Evolutionary conservation across 164 flowering plant species (phyloP).

Genomic region (Buxus sempervirens): DNA sequence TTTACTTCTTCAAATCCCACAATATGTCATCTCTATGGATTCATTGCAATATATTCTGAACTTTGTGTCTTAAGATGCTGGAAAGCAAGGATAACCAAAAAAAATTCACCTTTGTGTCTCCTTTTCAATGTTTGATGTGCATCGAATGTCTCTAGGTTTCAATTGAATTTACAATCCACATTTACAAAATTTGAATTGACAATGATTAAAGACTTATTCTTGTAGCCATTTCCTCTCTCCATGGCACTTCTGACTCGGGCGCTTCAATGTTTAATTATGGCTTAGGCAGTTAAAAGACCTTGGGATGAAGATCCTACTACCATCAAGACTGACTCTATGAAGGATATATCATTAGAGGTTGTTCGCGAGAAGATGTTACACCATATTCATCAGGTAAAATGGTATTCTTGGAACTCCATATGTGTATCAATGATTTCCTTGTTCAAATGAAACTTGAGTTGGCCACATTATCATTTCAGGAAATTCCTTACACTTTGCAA

Average conservation of each 20-base stretch:
- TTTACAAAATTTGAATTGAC: too few species aligned
- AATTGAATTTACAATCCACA: background rate
- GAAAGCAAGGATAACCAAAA: background rate
- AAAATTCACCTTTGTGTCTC: background rate
- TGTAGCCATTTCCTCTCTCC: background rate
- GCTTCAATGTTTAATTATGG: slow-evolving; percentile 8
- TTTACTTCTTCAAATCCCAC: slow-evolving; percentile 1
- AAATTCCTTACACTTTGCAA: slow-evolving; percentile 80
- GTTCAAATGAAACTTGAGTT: background rate
- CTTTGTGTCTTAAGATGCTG: background rate
- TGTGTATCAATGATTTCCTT: background rate
- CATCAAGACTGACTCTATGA: slow-evolving; percentile 85
- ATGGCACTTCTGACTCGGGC: background rate
- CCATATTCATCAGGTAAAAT: slow-evolving; percentile 81
- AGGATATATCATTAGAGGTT: slow-evolving; percentile 80
- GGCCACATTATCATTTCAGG: slow-evolving; percentile 45
- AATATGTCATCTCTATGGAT: background rate
- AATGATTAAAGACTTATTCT: background rate
- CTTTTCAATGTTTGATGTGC: background rate
- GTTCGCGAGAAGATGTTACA: slow-evolving; percentile 86
- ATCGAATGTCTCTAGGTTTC: background rate
- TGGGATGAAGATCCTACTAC: slow-evolving; percentile 89
- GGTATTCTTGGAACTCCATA: slow-evolving; percentile 2
- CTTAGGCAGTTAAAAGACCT: slow-evolving; percentile 87
- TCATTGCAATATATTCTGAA: background rate